These are phyloP conservation scores for Trichocomaceae sp. DNA, from an alignment of 2,329 filamentous ascomycete species.

Conservation along the genomic window DNA sequence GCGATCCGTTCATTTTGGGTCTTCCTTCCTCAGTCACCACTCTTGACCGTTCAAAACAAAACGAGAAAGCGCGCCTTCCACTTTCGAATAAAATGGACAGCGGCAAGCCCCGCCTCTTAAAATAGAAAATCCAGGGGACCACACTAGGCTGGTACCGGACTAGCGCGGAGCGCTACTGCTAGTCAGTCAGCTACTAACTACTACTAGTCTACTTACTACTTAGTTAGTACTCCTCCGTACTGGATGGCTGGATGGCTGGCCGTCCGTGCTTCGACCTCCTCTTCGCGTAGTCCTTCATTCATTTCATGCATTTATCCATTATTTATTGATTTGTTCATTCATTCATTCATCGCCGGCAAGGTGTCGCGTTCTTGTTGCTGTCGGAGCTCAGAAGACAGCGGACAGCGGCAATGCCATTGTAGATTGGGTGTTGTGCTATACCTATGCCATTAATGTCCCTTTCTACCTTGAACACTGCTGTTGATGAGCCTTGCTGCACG, in stretches of 20 bases:
- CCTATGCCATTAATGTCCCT: background rate
- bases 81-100: background rate
- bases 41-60: no score
- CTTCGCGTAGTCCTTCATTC: background rate
- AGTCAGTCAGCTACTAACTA: no score
- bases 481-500: background rate
- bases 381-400: background rate
- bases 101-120: constrained; percentile 14
- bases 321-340: background rate
- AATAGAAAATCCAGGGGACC: constrained; percentile 13
- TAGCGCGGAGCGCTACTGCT: no score
- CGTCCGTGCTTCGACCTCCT: constrained; percentile 2
- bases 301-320: no score
- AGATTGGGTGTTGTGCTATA: background rate
- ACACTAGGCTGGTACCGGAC: background rate
- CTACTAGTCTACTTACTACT: no score
- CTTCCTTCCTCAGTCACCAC: no score
- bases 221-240: no score
- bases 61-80: background rate
- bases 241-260: background rate
- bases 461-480: background rate
- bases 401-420: constrained; percentile 6
- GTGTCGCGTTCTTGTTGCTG: background rate
- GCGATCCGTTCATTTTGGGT: background rate
- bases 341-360: background rate